Percentiles rank a stretch among this genome's conserved stretches.
phyloP scores from a whole-genome alignment of 1,284 basidiomycete species.

The Tetrapyrgos nigripes region DNA sequence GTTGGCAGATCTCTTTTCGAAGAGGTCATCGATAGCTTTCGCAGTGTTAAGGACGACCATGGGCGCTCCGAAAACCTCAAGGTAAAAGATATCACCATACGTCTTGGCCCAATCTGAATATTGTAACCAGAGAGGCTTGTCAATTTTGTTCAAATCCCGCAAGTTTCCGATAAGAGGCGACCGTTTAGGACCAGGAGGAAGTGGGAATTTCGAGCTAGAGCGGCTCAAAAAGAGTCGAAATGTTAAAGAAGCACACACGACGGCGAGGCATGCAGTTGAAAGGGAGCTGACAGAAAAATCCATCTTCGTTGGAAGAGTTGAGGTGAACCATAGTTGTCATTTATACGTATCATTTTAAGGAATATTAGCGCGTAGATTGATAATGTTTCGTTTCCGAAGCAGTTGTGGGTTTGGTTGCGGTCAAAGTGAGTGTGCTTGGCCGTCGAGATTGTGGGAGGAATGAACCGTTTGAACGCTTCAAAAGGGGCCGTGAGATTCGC shows the following conservation, averaged over 20 bases:
- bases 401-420: too few species aligned
- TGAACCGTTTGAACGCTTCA: too few species aligned
- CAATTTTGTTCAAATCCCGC: background rate
- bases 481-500: too few species aligned
- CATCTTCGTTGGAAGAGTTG: background rate
- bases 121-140: slow-evolving; percentile 8
- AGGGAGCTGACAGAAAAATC: background rate
- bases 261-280: background rate
- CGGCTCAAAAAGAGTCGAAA: background rate
- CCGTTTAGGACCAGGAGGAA: slow-evolving; percentile 17
- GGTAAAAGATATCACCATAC: slow-evolving; percentile 11
- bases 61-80: slow-evolving; percentile 15
- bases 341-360: background rate
- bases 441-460: too few species aligned
- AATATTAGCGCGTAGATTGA: too few species aligned
- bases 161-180: slow-evolving; percentile 16
- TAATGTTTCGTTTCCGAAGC: too few species aligned
- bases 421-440: too few species aligned
- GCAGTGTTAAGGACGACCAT: slow-evolving; percentile 30
- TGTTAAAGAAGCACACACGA: background rate
- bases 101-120: slow-evolving; percentile 1
- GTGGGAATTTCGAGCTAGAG: background rate
- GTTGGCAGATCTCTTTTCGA: slow-evolving; percentile 27
- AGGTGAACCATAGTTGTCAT: background rate
- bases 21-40: slow-evolving; percentile 26